Percentiles rank a stretch among this genome's conserved stretches.
Evolutionary conservation across 2,329 filamentous ascomycete genomes (phyloP).

Genomic region (Amauroascus verrucosus): DNA sequence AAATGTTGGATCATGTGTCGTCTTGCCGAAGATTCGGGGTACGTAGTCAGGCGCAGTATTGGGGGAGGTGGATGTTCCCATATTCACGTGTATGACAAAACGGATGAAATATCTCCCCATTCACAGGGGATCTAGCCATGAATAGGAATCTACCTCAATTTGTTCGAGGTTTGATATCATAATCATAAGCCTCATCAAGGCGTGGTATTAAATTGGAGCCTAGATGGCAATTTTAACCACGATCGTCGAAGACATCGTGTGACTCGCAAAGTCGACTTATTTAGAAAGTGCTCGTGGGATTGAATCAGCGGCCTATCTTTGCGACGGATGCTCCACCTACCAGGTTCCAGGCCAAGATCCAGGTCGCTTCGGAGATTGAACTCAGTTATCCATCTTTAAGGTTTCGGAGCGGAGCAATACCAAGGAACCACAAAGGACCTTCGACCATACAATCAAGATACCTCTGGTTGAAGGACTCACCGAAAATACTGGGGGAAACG

Average conservation of each 20-base stretch:
- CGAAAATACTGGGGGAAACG: background rate
- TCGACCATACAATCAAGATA: background rate
- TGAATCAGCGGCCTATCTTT: background rate
- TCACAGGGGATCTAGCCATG: background rate
- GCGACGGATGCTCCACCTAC: background rate
- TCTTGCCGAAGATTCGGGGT: background rate
- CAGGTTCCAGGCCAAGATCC: background rate
- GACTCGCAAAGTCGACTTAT: background rate
- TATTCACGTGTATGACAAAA: slow-evolving; percentile 1
- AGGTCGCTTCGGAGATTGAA: slow-evolving; percentile 1
- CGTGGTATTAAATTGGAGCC: background rate
- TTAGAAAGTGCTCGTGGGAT: background rate
- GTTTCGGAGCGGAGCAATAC: slow-evolving; percentile 10
- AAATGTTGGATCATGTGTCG: background rate
- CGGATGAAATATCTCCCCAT: background rate
- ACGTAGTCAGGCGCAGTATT: background rate
- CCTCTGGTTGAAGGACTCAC: background rate
- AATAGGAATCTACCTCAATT: background rate
- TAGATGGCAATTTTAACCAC: background rate
- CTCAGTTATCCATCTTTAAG: background rate
- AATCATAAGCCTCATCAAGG: background rate
- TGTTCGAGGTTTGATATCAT: background rate
- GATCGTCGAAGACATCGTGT: slow-evolving; percentile 6
- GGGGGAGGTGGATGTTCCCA: background rate
- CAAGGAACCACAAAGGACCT: background rate